These are phyloP conservation scores for Hanseniaspora pseudoguilliermondii DNA, from an alignment of 805 yeast genomes.

Conservation along the genomic window DNA sequence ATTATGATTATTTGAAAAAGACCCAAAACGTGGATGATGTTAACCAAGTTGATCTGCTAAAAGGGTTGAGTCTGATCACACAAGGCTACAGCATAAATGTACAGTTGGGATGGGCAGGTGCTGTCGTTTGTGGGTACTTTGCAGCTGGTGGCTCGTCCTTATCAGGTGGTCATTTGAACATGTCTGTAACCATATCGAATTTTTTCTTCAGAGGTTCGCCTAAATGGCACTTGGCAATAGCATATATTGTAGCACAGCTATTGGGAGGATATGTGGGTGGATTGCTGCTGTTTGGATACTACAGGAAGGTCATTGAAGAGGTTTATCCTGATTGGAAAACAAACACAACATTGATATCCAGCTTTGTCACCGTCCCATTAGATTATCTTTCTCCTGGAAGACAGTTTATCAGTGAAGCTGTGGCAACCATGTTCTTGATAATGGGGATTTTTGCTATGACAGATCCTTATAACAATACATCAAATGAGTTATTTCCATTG, in stretches of 20 bases:
- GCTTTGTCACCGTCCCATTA: slow-evolving; percentile 37
- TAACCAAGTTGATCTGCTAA: not conserved
- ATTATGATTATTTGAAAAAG: not conserved
- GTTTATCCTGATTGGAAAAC: slow-evolving; percentile 22
- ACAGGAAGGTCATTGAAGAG: slow-evolving; percentile 28
- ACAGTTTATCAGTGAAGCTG: slow-evolving; percentile 37
- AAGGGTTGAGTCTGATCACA: not conserved
- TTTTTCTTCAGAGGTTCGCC: slow-evolving; percentile 43
- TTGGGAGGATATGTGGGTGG: slow-evolving; percentile 40
- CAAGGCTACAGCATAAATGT: slow-evolving; percentile 8
- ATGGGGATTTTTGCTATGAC: slow-evolving; percentile 39
- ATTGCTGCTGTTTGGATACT: slow-evolving; percentile 34
- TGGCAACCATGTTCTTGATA: slow-evolving; percentile 35
- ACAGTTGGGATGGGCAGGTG: slow-evolving; percentile 40
- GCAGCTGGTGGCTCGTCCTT: slow-evolving; percentile 39
- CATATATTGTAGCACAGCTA: slow-evolving; percentile 36
- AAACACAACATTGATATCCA: slow-evolving; percentile 29
- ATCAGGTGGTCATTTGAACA: slow-evolving; percentile 48
- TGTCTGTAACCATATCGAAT: slow-evolving; percentile 38
- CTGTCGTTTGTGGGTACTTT: slow-evolving; percentile 39
- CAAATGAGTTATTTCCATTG: slow-evolving; percentile 36
- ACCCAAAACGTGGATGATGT: not conserved
- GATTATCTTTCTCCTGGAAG: slow-evolving; percentile 31
- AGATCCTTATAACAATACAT: slow-evolving; percentile 38
- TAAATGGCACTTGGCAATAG: slow-evolving; percentile 32